Evolutionary conservation across 2,329 filamentous ascomycete species (phyloP), one percentile per base, ranked within the genome.

Genomic region (Alternaria gaisen): DNA sequence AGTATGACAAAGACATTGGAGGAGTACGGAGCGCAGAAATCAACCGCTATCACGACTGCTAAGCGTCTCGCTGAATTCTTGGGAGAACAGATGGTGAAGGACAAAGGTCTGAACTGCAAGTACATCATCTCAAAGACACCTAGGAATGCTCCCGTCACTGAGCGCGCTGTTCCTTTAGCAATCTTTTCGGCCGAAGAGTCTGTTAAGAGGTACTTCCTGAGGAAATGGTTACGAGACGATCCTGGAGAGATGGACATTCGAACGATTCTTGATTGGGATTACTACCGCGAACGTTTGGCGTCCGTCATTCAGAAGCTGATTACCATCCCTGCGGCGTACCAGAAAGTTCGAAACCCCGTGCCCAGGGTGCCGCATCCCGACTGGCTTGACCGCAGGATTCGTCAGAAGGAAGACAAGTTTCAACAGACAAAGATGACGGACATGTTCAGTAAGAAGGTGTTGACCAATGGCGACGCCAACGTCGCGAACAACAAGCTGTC

Each of bases 371-470:
- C 91, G 7, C 96, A 99, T 80, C 95, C 95, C 0, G 96, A 99
- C 56, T 99, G 95, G 95, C 86, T 99, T 34, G 93, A 97, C 72
- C 88, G 93, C 60, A 87, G 94, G 54, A 97, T 99, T 79, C 92
- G 95, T 68, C 90, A 91, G 78, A 98, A 97, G 79, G 95, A 99
- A 58, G 95, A 99, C 81, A 94, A 91, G 76, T 90, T 98, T 85
- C 97, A 99, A 83, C 95, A 99, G 81, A 97, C 94, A 82, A 99
- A 99, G 81, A 91, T 99, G 83, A 99, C 94, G 0, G 95, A 98
- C 73, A 83, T 97, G 70, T 97, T 99, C 74, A 84, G 79, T 72
- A 91, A 90, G 76, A 88, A 84, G 46, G 91, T 92, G 0, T 79
- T 97, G 24, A 87, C 88, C 12, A 91, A 94, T 67, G 90, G 92